Evolutionary conservation across 805 yeast genomes (phyloP).

Genomic region (Suhomyces kilbournensis): DNA sequence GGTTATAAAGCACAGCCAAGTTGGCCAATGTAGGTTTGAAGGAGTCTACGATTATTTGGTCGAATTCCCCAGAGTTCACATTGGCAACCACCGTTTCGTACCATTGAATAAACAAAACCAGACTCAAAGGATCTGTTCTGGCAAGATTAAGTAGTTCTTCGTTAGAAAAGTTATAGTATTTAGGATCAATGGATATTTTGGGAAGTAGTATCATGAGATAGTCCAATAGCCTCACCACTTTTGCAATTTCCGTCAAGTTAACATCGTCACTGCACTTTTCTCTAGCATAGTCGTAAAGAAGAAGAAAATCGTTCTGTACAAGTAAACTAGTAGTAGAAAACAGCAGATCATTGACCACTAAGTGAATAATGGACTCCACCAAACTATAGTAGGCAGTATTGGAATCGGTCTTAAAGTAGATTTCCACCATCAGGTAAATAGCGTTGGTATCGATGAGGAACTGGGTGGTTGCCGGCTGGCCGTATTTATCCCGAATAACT

Average conservation of each 20-base stretch:
- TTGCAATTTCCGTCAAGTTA: not conserved
- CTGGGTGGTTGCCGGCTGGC: constrained; percentile 1
- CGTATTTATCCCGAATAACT: constrained; percentile 1
- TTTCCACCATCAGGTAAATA: not conserved
- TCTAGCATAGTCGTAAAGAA: constrained; percentile 9
- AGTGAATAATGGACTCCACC: constrained; percentile 5
- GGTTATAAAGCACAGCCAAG: constrained; percentile 4
- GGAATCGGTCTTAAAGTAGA: constrained; percentile 4
- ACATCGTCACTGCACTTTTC: not conserved
- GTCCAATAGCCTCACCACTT: constrained; percentile 18
- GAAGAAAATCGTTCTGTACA: constrained; percentile 2
- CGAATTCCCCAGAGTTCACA: not conserved
- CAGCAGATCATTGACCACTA: not conserved
- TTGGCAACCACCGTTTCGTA: constrained; percentile 19
- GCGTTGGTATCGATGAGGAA: constrained; percentile 1
- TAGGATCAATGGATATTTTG: constrained; percentile 3
- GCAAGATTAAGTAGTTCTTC: constrained; percentile 11
- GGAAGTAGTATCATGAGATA: constrained; percentile 14
- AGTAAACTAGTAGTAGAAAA: not conserved
- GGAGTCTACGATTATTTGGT: constrained; percentile 2
- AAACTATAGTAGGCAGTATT: constrained; percentile 4
- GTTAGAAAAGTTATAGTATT: constrained; percentile 9
- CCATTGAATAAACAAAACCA: constrained; percentile 23
- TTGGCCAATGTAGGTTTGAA: constrained; percentile 7
- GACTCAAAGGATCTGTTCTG: constrained; percentile 25